Base-by-base conservation (phyloP, 306 rosid genomes). In the Comarum palustre region DNA sequence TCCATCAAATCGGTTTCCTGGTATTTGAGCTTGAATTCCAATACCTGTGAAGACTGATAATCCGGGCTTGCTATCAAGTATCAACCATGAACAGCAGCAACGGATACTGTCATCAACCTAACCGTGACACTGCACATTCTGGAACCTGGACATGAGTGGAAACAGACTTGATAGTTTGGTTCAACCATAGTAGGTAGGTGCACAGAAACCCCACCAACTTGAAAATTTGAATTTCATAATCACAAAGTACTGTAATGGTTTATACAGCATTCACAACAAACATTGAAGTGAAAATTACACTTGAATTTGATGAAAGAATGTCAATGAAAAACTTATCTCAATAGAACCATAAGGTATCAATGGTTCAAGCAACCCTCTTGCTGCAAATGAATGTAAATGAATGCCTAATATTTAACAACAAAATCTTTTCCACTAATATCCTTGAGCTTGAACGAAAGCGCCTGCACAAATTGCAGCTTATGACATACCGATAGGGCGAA, bases 181-280 rank as follows among this genome's bases (percentile, higher is more conserved):
- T 39, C 42, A 39, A 19, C n/a, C 7, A 58, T 25, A 29, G 64
- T 31, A 17, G 34, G 34, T 55, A n/a, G n/a, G n/a, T n/a, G 31
- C 17, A 34, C 34, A 57, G 32, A 13, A 31, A 60, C 7, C 39
- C 38, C 20, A 29, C 66, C 66, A 5, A 29, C 8, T 13, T 59
- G 38, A 15, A 29, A 61, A 31, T 15, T 61, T 29, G 24, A 11
- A 13, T 15, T 7, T 32, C 16, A 31, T 60, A 12, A 31, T 52
- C 66, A 29, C 8, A 60, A 1, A 29, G 38, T 60, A 16, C 48
- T 8, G 8, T 17, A 46, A 2, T 8, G 43, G 59, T 8, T 68
- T 68, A 17, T 29, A 68, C 70, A 67, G 57, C 14, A 66, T 66
- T 43, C 71, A 6, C 24, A 66, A 17, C 72, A 14, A 25, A 24